Evolutionary conservation across 1,139 yeast species (phyloP), one percentile per base, ranked within the genome.

Genomic region (Tardiomyces depauwii): DNA sequence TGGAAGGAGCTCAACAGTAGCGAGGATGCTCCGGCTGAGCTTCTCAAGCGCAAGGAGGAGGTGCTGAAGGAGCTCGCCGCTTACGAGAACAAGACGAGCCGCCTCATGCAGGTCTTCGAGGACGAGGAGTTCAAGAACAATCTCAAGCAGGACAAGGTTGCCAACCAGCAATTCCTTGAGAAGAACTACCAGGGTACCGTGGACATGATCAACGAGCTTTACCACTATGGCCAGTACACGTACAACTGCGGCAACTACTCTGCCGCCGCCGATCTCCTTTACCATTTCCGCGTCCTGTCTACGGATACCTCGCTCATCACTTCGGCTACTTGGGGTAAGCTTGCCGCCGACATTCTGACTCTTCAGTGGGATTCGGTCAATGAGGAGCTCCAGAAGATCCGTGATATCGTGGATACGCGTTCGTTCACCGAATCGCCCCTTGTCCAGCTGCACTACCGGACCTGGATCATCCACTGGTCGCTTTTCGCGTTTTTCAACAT

Each of bases 381-480:
- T 39, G 77, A 73, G 51, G 80, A 76, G 58, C 62, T 77, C 47
- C 64, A 63, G 49, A 73, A 73, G 57, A 64, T 77, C 45, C 72
- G 80, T 54, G 82, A 77, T 51, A 67, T 74, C 47, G 70, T 77
- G 39, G 83, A 78, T 57, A 70, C 74, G 40, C 70, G 78, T 59
- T 67, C 76, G 9, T 66, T 69, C 55, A 68, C 72, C 23, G 75
- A 76, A 45, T 18, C 42, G 25, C 76, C 82, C 39, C 62, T 76
- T 51, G 70, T 69, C 45, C 83, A 77, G 64, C 68, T 79, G 46
- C 78, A 77, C 59, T 68, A 76, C 55, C 74, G 82, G 58, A 72
- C 80, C 23, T 78, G 84, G 82, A 66, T 78, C 49, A 73, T 78
- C 56, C 84, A 79, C 64, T 78, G 82, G 78, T 68, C 81, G 2